Evolutionary conservation across 2,329 filamentous ascomycete species (phyloP).

Genomic region (Myriosclerotinia curreyana): DNA sequence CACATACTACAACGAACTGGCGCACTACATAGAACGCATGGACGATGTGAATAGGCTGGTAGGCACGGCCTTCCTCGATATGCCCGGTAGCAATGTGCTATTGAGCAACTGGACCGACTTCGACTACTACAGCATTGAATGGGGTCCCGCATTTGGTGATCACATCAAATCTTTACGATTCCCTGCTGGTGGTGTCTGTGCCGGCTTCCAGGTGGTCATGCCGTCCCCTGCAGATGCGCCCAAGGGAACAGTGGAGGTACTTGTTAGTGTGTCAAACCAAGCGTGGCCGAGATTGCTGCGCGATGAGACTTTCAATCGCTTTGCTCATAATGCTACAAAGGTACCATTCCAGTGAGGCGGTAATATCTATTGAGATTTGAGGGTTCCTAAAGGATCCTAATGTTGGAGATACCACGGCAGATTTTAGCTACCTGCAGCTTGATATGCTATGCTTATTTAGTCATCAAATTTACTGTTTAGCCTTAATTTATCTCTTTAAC

Average conservation of each 20-base stretch:
- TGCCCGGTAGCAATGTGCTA: slow-evolving; percentile 15
- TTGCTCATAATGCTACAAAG: slow-evolving; percentile 9
- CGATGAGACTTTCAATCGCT: slow-evolving; percentile 12
- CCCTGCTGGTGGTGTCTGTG: slow-evolving; percentile 2
- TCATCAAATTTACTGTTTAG: slow-evolving; percentile 6
- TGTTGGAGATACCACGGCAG: background rate
- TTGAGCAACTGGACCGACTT: slow-evolving; percentile 9
- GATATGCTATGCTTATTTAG: background rate
- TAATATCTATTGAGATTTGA: background rate
- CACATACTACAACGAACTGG: slow-evolving; percentile 3
- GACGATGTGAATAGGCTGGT: slow-evolving; percentile 7
- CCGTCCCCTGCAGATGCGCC: slow-evolving; percentile 10
- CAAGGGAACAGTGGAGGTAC: slow-evolving; percentile 9
- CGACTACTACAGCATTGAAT: slow-evolving; percentile 16
- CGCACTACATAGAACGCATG: slow-evolving; percentile 3
- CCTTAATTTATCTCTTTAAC: background rate
- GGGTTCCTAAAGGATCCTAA: background rate
- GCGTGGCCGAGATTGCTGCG: slow-evolving; percentile 6
- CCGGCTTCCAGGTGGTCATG: slow-evolving; percentile 12
- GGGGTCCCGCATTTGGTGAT: slow-evolving; percentile 12
- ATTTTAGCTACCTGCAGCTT: background rate
- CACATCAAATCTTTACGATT: slow-evolving; percentile 7
- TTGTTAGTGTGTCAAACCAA: slow-evolving; percentile 13
- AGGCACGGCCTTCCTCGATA: slow-evolving; percentile 12
- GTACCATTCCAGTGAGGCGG: slow-evolving; percentile 15